Base-by-base conservation (phyloP, 768 basidiomycete species). In the Leccinum uliginosum region DNA sequence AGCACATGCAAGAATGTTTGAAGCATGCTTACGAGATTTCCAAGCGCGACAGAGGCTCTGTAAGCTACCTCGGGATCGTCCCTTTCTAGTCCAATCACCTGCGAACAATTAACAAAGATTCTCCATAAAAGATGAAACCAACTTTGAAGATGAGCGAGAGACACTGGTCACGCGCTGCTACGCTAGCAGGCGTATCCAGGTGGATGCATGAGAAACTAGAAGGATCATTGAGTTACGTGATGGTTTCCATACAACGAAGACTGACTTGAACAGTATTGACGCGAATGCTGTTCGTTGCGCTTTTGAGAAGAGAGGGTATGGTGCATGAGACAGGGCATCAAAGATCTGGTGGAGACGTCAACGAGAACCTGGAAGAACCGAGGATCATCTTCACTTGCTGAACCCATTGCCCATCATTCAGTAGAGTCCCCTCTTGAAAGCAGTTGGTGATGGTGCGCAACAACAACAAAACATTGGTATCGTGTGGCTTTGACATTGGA, bases 231-330 rank as follows among this genome's bases (percentile, higher is more conserved):
- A 55, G 52, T 27, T 34, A 27, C 14, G 8, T 21, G 19, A 40
- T 10, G 15, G 57, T 34, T 48, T 50, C 19, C 12, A 26, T 34
- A 30, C 35, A 19, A 56, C 32, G 12, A 17, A 30, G 17, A 78
- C 89, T 64, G 62, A 98, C 96, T 98, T 98, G 74, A 98, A 86
- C 30, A 91, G 71, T 34, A 94, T 74, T 0, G 94, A 95, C 4
- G 89, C 85, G 48, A 94, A 66, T 0, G 92, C 89, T 4, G 92
- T 77, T 29, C 90, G 82, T 50, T 88, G 88, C 4, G 77, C 74
- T 71, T 91, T 94, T 38, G 80, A 82, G 63, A 91, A 72, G 4
- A 75, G 71, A 19, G 74, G 68, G 56, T 84, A 86, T 1, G 82
- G 77, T 6, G 74, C 79, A 44, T 80, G 75, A 26, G 69, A 65